Base-by-base conservation (phyloP, 202 grass and related monocot species). In the Schoenoplectus triqueter region DNA sequence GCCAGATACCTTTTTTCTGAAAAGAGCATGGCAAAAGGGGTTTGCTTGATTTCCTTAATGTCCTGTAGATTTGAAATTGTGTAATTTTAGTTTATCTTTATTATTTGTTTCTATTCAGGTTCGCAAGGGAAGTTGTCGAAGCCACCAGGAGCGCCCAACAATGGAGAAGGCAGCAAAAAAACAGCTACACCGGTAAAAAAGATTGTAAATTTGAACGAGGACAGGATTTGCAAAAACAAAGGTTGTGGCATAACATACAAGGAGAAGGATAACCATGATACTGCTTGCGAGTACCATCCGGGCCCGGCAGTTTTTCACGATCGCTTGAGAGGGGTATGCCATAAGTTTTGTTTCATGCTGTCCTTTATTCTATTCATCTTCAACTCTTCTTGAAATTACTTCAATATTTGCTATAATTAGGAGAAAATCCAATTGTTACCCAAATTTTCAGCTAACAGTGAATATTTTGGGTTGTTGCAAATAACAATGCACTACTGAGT, bases 301-400 rank as follows among this genome's bases (percentile, higher is more conserved):
- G 96, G 96, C n/a, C 96, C 96, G 39, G 96, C 96, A 10, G 84
- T 98, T 93, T 98, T 98, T 64, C 96, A 94, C 84, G 96, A 98
- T 80, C 91, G 93, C 74, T 84, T 88, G 61, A 94, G 91, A 83
- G 93, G 96, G 87, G 93, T 95, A 94, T 61, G 87, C 44, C 40
- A 66, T 22, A 56, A 68, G n/a, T 62, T 85, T 54, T 86, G 2
- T 74, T 20, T 83, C 13, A 47, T 67, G 6, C 20, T 18, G 51
- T 81, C n/a, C 42, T 60, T 80, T 19, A 57, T 7, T 61, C 42
- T 48, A 22, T 82, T 73, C 3, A 41, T 44, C 21, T 45, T 51
- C 44, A 14, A 77, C 13, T 19, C 44, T n/a, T 83, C 85, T 69
- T 60, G 8, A 78, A 60, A 41, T 60, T 59, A 10, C 74, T 59